Conservation (phyloP, 1,139 yeast genomes). For the Pneumocystis jirovecii region DNA sequence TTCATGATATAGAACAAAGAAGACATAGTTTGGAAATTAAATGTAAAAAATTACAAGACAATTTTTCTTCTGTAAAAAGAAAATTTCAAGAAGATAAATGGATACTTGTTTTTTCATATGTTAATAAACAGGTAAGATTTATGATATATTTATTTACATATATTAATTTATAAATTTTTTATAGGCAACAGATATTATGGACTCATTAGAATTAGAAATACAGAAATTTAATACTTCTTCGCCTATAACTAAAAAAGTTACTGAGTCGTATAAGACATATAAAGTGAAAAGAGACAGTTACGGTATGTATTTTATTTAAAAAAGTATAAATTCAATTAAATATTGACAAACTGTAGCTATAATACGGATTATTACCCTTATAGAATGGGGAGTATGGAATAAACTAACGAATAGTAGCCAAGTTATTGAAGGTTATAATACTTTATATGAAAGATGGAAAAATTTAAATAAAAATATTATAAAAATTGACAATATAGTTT, state of each 20-base stretch:
- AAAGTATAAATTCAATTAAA: neutral
- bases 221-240: neutral
- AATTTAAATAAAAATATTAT: neutral
- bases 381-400: neutral
- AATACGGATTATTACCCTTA: neutral
- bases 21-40: constrained; percentile 1
- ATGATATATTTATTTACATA: constrained; percentile 2
- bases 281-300: neutral
- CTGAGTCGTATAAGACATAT: neutral
- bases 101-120: constrained; percentile 6
- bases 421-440: neutral
- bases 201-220: neutral
- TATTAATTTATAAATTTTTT: neutral
- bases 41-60: constrained; percentile 8
- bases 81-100: constrained; percentile 13
- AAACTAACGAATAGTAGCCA: neutral
- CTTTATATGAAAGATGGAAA: neutral
- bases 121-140: constrained; percentile 6
- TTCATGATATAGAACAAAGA: constrained; percentile 2
- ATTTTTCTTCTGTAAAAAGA: neutral
- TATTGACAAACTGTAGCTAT: neutral
- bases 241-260: neutral
- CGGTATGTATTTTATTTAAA: neutral
- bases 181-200: constrained; percentile 1
- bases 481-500: neutral